Conservation (phyloP, 1,139 yeast genomes). For the Lodderomyces oxycetoniae region DNA sequence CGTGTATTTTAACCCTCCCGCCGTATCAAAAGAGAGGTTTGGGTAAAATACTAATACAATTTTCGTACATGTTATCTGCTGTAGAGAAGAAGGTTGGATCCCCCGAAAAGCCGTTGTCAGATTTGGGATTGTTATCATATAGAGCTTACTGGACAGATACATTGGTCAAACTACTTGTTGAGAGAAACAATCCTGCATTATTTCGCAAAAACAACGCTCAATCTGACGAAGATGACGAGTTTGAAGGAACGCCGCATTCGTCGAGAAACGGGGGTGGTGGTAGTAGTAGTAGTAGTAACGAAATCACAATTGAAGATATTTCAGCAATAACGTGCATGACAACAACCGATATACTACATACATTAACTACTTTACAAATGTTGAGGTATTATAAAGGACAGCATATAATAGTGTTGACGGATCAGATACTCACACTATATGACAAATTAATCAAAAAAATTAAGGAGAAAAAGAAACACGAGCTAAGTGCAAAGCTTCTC, state of each 20-base stretch:
- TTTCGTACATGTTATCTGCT: constrained; percentile 83
- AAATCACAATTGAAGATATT: constrained; percentile 88
- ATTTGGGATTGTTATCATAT: constrained; percentile 85
- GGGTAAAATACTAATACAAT: constrained; percentile 86
- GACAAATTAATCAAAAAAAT: constrained; percentile 60
- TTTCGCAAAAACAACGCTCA: constrained; percentile 37
- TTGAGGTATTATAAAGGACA: constrained; percentile 92
- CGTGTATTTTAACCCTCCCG: constrained; percentile 92
- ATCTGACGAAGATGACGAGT: constrained; percentile 17
- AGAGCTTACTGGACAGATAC: constrained; percentile 97
- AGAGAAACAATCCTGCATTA: constrained; percentile 43
- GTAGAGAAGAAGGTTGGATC: constrained; percentile 90
- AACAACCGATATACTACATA: constrained; percentile 90
- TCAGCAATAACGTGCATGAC: constrained; percentile 89
- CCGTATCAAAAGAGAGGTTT: constrained; percentile 95
- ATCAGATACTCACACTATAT: constrained; percentile 72
- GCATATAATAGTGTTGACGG: constrained; percentile 87
- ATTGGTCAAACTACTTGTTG: constrained; percentile 68
- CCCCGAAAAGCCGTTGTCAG: constrained; percentile 95
- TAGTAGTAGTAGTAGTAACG: constrained; percentile 29
- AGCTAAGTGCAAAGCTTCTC: constrained; percentile 66
- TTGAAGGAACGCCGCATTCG: constrained; percentile 11
- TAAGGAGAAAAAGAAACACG: constrained; percentile 65
- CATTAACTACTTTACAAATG: constrained; percentile 86
- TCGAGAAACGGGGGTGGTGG: constrained; percentile 11